Evolutionary conservation across 805 yeast species (phyloP), one percentile per base, ranked within the genome.

Genomic region (Cyberlindnera suaveolens): DNA sequence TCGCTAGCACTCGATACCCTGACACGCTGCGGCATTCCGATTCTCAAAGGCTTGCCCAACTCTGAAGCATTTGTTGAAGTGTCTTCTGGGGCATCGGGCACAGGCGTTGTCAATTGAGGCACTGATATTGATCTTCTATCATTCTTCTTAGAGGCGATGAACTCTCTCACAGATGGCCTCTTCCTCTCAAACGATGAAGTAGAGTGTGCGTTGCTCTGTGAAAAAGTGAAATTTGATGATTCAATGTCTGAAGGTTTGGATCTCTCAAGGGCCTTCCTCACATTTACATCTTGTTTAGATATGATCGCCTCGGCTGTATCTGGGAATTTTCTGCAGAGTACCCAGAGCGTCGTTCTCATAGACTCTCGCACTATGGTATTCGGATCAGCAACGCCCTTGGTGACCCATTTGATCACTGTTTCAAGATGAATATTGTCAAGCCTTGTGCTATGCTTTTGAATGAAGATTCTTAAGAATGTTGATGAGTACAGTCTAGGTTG

Each of bases 341-440:
- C 67, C 96, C 96, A 90, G 54, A 74, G 91, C 0, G 88, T 71
- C 3, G 70, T 66, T 58, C 96, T 74, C 67, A 82, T 85, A 0
- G 78, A 67, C 53, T 80, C 95, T 50, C 97, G 72, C 0, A 86
- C 96, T 0, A 75, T 66, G 0, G 90, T 87, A 45, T 84, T 83
- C 0, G 96, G 86, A 60, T 90, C 98, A 1, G 77, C 58, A 1
- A 93, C 66, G 17, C 91, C 82, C 51, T 77, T 80, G 3, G 64
- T 47, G 1, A 87, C 56, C 48, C 80, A 66, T 38, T 70, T 75
- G 30, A 69, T 80, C 1, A 81, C 60, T 4, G 62, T 52, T 15
- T 72, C 84, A 42, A 62, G 57, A 46, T 65, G 47, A 32, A 47
- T 19, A 19, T 47, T 56, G 49, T 52, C 62, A 30, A 62, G 49